Evolutionary conservation across 139 green algal genomes (phyloP).

Genomic region (Penium margaritaceum): DNA sequence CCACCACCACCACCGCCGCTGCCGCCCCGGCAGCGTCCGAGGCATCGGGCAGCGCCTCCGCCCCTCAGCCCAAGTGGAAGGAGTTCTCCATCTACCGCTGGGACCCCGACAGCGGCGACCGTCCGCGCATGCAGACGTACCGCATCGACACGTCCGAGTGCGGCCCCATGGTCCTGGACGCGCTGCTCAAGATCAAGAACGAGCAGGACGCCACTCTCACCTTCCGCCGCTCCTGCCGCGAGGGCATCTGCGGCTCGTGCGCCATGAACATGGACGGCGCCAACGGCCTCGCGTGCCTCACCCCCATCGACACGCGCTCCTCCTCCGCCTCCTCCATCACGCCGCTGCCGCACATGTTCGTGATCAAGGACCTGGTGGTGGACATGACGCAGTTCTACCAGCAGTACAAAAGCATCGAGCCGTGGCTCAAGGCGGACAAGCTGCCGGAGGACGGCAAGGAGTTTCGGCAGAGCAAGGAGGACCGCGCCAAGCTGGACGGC

Average conservation of each 20-base stretch:
- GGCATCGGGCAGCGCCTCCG: no score
- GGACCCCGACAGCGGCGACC: conserved; percentile 71
- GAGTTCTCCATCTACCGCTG: conserved; percentile 86
- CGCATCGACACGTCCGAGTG: conserved; percentile 79
- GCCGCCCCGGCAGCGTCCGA: no score
- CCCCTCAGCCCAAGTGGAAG: no score
- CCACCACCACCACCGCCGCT: no score
- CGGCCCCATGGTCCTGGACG: conserved; percentile 97
- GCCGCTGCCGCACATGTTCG: conserved; percentile 97
- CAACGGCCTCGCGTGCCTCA: conserved; percentile 93
- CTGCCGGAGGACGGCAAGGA: conserved; percentile 59
- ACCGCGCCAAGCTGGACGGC: conserved; percentile 86
- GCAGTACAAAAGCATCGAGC: conserved; percentile 98
- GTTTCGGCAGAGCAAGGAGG: conserved; percentile 80
- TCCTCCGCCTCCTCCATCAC: conserved; percentile 57
- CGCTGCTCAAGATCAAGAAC: conserved; percentile 98
- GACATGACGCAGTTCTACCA: conserved; percentile 99
- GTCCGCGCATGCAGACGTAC: conserved; percentile 83
- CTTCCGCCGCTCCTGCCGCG: conserved; percentile 84
- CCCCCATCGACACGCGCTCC: conserved; percentile 59
- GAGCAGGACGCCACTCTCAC: conserved; percentile 84
- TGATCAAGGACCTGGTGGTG: conserved; percentile 93
- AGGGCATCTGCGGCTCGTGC: conserved; percentile 97
- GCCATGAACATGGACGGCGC: conserved; percentile 97
- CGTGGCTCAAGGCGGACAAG: conserved; percentile 78